phyloP scores from a whole-genome alignment of 495 filamentous ascomycete genomes.

The Baudoinia panamericana region DNA sequence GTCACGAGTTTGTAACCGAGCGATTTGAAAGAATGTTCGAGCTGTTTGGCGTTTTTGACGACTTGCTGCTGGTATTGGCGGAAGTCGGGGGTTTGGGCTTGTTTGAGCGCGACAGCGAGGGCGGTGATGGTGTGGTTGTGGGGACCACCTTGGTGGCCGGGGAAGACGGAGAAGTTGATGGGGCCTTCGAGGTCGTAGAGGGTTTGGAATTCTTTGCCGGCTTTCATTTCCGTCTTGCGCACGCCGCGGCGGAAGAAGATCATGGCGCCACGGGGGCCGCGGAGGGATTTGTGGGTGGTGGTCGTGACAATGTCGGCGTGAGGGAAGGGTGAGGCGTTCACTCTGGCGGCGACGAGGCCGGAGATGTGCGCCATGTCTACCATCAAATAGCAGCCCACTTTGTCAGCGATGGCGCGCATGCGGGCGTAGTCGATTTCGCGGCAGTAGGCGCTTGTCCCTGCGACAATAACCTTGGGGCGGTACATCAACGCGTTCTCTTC shows the following conservation, averaged over 20 bases:
- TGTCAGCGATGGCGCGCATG: slow-evolving; percentile 77
- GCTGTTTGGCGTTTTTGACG: slow-evolving; percentile 74
- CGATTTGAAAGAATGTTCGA: slow-evolving; percentile 59
- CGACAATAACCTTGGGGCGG: slow-evolving; percentile 89
- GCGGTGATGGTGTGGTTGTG: slow-evolving; percentile 99
- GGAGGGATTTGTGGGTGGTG: slow-evolving; percentile 94
- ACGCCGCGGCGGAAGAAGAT: slow-evolving; percentile 96
- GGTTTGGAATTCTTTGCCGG: slow-evolving; percentile 50
- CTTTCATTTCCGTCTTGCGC: slow-evolving; percentile 69
- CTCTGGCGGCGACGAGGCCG: slow-evolving; percentile 79
- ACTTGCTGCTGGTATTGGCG: slow-evolving; percentile 78
- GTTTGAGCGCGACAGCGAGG: slow-evolving; percentile 81
- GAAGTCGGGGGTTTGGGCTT: slow-evolving; percentile 83
- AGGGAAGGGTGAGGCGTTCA: slow-evolving; percentile 76
- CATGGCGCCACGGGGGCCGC: slow-evolving; percentile 89
- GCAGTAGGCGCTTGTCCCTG: slow-evolving; percentile 89
- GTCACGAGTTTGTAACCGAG: slow-evolving; percentile 84
- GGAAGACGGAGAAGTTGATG: slow-evolving; percentile 95
- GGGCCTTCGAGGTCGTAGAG: slow-evolving; percentile 86
- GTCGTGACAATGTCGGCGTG: slow-evolving; percentile 92
- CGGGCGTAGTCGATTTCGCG: slow-evolving; percentile 82
- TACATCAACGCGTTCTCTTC: slow-evolving; percentile 76
- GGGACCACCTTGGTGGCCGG: slow-evolving; percentile 95
- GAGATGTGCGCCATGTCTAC: slow-evolving; percentile 98
- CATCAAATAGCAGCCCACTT: slow-evolving; percentile 82